Evolutionary conservation across 768 basidiomycete genomes (phyloP).

Genomic region (Mycena leptocephala): DNA sequence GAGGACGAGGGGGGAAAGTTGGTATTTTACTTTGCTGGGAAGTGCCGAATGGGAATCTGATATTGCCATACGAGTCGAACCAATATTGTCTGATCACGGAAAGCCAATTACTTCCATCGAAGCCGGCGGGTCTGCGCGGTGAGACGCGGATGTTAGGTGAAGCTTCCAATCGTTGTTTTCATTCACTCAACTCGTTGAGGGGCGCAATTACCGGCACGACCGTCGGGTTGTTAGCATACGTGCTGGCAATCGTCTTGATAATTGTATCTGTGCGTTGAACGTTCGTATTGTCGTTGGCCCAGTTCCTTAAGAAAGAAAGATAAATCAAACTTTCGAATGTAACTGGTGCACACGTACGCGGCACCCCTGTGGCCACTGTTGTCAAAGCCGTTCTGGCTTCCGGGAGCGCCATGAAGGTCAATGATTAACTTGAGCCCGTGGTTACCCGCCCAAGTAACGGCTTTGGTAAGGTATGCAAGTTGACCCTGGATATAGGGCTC

Average conservation of each 20-base stretch:
- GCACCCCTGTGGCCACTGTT: conserved; percentile 81
- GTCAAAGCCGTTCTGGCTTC: conserved; percentile 90
- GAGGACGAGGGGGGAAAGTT: background rate
- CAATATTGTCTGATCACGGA: conserved; percentile 71
- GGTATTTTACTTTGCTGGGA: conserved; percentile 58
- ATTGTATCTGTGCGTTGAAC: conserved; percentile 78
- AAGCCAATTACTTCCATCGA: conserved; percentile 67
- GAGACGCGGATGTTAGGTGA: background rate
- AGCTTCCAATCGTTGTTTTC: background rate
- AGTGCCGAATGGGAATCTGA: conserved; percentile 55
- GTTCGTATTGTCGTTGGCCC: conserved; percentile 80
- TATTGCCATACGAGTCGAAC: conserved; percentile 82
- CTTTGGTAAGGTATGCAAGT: conserved; percentile 76
- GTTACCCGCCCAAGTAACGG: conserved; percentile 78
- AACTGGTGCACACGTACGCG: conserved; percentile 55
- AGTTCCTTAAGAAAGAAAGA: conserved; percentile 57
- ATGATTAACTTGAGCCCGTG: conserved; percentile 87
- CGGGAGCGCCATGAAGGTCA: conserved; percentile 86
- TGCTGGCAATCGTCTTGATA: conserved; percentile 73
- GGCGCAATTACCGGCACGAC: conserved; percentile 82
- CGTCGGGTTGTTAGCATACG: conserved; percentile 67
- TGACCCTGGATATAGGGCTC: conserved; percentile 89
- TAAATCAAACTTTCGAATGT: conserved; percentile 16
- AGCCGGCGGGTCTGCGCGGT: conserved; percentile 82
- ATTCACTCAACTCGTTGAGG: conserved; percentile 77